Percentiles rank a stretch among this genome's conserved stretches.
Evolutionary conservation across 192 early-diverging fungal species (phyloP).

Genomic region (Rhizoclosmatium globosum): DNA sequence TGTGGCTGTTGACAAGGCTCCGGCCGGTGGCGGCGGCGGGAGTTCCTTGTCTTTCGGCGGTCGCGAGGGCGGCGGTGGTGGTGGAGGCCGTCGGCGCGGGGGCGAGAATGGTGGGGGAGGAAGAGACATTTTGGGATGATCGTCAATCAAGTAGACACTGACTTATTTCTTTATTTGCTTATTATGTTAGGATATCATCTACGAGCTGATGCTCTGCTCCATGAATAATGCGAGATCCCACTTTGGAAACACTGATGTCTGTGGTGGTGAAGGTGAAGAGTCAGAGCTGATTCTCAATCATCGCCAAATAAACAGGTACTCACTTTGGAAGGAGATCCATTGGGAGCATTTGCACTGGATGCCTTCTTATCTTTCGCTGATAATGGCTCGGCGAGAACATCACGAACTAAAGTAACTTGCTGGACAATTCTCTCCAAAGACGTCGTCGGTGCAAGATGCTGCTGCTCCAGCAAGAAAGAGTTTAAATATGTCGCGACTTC

Average conservation of each 20-base stretch:
- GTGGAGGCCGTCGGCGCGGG: slow-evolving; percentile 1
- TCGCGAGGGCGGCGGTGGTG: slow-evolving; percentile 14
- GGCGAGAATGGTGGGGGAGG: not conserved
- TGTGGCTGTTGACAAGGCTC: not conserved
- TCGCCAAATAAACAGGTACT: not conserved
- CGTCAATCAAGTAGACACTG: not conserved
- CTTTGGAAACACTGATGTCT: not conserved
- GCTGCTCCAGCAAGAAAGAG: not conserved
- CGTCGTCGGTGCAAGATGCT: not conserved
- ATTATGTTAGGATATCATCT: not conserved
- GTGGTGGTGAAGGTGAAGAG: not conserved
- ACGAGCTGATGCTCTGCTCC: not conserved
- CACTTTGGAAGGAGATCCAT: not conserved
- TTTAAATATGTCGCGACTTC: not conserved
- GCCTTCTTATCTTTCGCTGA: not conserved
- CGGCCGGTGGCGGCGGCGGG: not conserved
- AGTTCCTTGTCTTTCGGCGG: no score
- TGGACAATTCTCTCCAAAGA: not conserved
- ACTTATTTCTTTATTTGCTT: not conserved
- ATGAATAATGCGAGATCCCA: not conserved
- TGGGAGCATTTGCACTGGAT: not conserved
- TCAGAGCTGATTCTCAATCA: not conserved
- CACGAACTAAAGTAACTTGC: not conserved
- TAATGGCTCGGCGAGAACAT: not conserved
- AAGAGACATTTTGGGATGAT: not conserved